Base-by-base conservation (phyloP, 441 rosid species). In the Populus hybrid region DNA sequence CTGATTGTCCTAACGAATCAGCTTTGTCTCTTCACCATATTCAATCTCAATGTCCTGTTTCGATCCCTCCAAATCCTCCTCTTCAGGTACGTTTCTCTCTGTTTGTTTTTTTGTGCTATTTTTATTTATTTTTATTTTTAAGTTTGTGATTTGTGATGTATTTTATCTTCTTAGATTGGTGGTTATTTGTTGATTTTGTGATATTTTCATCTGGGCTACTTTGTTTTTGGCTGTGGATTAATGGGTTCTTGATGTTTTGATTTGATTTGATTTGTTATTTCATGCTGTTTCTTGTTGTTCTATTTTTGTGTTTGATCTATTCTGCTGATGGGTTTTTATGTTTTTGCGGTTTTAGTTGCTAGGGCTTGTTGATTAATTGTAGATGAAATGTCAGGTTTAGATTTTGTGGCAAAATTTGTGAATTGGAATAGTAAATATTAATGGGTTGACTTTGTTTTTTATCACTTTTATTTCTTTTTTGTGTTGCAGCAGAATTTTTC, bases 1-100 rank as follows among this genome's bases (percentile, higher is more conserved):
- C 85, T 80, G 26, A 75, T 68, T 92, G 95, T 77, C 81, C 88
- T 35, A 72, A 45, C 40, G 87, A 88, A 33, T 77, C 88, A 26
- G 75, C 74, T 70, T 73, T 85, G 71, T 90, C 90, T 79, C 56
- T 85, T 28, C 76, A 45, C 76, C 71, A 76, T 77, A 84, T 95
- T 77, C 84, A 81, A 40, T 78, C 79, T 33, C 93, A 76, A 83
- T 95, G 99, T 77, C 87, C 90, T 81, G 82, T 65, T 21, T 87
- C 88, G 86, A 84, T 88, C 82, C 80, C 90, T 38, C 89, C 92
- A 5, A 85, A 59, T 38, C 93, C 86, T 69, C 90, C 95, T 79
- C 64, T 90, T 40, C 79, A 92, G 94, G 98, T 93, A 69, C 77
- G 80, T 76, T 64, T 38, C 20, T 56, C 53, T 18, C 59, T 64